phyloP scores from a whole-genome alignment of 2,329 filamentous ascomycete genomes.

The Xylariaceae sp. region DNA sequence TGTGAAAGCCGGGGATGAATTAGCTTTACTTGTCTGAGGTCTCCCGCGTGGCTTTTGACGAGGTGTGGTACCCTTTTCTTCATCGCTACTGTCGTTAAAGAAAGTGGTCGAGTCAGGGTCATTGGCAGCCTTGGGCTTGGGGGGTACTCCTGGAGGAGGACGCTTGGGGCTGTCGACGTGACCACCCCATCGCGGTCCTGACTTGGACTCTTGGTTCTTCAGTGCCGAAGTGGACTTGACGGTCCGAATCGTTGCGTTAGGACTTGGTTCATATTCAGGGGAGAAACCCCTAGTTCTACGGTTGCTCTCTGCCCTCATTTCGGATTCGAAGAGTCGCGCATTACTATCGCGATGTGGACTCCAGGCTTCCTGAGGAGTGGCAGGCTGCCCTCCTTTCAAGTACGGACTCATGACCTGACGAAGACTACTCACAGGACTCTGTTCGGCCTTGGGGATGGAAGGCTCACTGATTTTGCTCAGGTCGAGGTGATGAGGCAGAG shows the following conservation, averaged over 20 bases:
- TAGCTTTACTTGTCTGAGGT: constrained; percentile 16
- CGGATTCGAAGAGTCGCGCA: constrained; percentile 21
- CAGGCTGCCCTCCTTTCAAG: constrained; percentile 37
- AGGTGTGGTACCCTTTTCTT: constrained; percentile 22
- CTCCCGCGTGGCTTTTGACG: constrained; percentile 10
- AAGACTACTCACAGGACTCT: constrained; percentile 73
- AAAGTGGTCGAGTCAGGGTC: constrained; percentile 41
- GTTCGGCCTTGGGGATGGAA: constrained; percentile 35
- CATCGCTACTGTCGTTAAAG: constrained; percentile 50
- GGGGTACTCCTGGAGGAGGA: constrained; percentile 25
- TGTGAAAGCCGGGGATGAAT: constrained; percentile 3
- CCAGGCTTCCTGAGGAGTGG: constrained; percentile 15
- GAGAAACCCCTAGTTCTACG: constrained; percentile 60
- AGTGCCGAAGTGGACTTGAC: constrained; percentile 47
- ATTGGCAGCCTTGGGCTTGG: constrained; percentile 13
- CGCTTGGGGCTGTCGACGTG: constrained; percentile 23
- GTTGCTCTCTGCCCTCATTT: constrained; percentile 27
- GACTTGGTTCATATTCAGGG: constrained; percentile 69
- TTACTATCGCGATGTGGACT: constrained; percentile 23
- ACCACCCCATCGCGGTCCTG: constrained; percentile 18
- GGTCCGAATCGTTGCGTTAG: constrained; percentile 66
- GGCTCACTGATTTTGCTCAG: constrained; percentile 22
- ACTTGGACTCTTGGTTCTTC: constrained; percentile 22
- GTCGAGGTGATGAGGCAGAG: constrained; percentile 28
- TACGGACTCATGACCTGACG: constrained; percentile 86